Base-by-base conservation (phyloP, 371 early-diverging fungal genomes). In the Vairimorpha ceranae region DNA sequence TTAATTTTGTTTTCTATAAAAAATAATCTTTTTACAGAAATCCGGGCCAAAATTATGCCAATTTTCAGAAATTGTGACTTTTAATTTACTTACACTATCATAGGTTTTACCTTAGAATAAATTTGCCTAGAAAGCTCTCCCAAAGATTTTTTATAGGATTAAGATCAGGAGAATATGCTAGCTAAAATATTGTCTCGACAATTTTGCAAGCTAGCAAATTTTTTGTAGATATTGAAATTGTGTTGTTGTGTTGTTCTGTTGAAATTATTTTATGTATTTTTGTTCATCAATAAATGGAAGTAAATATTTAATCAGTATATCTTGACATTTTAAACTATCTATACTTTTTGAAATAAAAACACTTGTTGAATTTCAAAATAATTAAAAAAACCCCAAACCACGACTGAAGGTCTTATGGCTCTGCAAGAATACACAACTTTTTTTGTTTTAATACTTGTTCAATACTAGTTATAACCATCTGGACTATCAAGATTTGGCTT, bases 141-240 rank as follows among this genome's bases (percentile, higher is more conserved):
- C 41, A 7, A 7, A 41, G 15, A 41, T n/a, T 41, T 41, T 41
- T 41, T 15, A 41, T 10, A 10, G 10, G 41, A 15, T 10, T 41
- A 10, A 10, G 15, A 41, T 10, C 15, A 7, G 10, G 10, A 15
- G 15, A 15, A 41, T 10, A 41, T 10, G 41, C 7, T 10, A 15
- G 41, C 7, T 15, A 41, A 15, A n/a, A 23, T 7, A 52, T 52
- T 52, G 6, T 52, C 23, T 52, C 14, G 23, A 52, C n/a, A 14
- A 52, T n/a, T n/a, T 52, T n/a, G 52, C 41, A 41, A 14, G n/a
- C 14, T 23, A 52, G 14, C 7, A 10, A n/a, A n/a, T n/a, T 52
- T 52, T 52, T 52, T n/a, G 52, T 52, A 7, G 52, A 52, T 52
- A n/a, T n/a, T n/a, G 52, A 52, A 52, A 52, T 19, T 52, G 52